Conservation (phyloP, 768 basidiomycete genomes). For the Harrya chromipes region DNA sequence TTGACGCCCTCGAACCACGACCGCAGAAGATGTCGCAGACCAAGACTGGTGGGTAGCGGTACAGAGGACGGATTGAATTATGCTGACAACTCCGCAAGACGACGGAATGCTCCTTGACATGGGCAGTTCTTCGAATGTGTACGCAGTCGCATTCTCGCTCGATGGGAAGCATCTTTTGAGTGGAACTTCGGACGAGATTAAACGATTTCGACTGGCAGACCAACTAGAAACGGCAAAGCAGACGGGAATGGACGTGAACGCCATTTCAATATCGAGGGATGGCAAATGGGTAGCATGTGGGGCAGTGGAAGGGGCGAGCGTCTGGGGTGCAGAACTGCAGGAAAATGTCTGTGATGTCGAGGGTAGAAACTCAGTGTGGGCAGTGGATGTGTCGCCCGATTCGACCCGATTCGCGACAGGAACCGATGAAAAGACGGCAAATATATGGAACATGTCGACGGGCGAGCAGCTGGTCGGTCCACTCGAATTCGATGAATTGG, state of each 20-base stretch:
- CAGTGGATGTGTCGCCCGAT: neutral
- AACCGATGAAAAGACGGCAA: neutral
- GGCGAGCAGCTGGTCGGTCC: neutral
- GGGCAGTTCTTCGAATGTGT: too few species aligned
- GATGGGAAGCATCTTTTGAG: too few species aligned
- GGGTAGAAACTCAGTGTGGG: too few species aligned
- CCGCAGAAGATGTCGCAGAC: too few species aligned
- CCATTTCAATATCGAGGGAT: neutral
- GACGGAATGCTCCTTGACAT: too few species aligned
- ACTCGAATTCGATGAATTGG: neutral
- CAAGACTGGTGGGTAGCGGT: too few species aligned
- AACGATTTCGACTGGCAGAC: too few species aligned
- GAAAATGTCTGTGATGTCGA: neutral
- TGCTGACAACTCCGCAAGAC: too few species aligned
- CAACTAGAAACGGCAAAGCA: neutral
- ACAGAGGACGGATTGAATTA: too few species aligned
- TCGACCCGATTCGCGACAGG: slow-evolving; percentile 4
- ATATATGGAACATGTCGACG: neutral
- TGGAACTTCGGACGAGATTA: too few species aligned
- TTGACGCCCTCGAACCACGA: too few species aligned
- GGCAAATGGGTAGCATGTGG: neutral
- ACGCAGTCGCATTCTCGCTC: too few species aligned
- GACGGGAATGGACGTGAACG: neutral
- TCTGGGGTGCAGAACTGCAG: neutral
- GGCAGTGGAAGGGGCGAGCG: neutral